Evolutionary conservation across 139 green algal genomes (phyloP).

Genomic region (Tetradesmus lagerheimii): DNA sequence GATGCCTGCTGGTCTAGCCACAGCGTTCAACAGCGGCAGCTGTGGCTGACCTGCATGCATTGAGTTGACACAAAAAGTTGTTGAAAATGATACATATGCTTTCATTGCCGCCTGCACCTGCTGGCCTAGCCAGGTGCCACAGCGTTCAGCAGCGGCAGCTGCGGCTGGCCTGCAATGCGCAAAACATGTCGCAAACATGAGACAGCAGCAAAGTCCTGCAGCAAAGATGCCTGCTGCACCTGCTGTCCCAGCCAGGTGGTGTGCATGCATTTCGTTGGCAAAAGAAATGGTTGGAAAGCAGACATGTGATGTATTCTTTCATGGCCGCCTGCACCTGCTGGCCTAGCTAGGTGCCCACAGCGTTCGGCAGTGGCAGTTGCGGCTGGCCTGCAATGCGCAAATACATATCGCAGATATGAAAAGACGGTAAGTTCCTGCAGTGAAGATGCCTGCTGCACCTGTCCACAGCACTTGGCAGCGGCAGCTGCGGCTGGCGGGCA

Average conservation of each 20-base stretch:
- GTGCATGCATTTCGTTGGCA: too few species aligned
- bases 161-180: neutral
- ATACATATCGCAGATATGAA: too few species aligned
- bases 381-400: slow-evolving; percentile 8
- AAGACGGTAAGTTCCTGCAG: too few species aligned
- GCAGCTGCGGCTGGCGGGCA: neutral
- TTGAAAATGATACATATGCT: too few species aligned
- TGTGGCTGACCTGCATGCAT: neutral
- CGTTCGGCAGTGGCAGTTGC: neutral
- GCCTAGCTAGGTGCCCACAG: neutral
- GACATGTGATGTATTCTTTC: too few species aligned
- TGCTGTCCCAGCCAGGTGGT: neutral
- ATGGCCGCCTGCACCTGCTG: neutral
- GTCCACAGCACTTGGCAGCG: neutral
- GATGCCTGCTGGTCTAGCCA: neutral
- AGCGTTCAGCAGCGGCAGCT: too few species aligned
- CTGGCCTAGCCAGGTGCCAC: neutral
- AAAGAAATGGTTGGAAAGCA: too few species aligned
- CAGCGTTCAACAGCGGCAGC: neutral
- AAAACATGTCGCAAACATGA: too few species aligned
- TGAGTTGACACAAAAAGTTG: too few species aligned
- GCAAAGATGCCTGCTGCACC: neutral
- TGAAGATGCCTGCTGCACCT: neutral
- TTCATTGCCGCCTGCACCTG: neutral
- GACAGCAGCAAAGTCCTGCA: too few species aligned